Evolutionary conservation across 2,329 filamentous ascomycete genomes (phyloP).

Genomic region (Amphichorda felina): DNA sequence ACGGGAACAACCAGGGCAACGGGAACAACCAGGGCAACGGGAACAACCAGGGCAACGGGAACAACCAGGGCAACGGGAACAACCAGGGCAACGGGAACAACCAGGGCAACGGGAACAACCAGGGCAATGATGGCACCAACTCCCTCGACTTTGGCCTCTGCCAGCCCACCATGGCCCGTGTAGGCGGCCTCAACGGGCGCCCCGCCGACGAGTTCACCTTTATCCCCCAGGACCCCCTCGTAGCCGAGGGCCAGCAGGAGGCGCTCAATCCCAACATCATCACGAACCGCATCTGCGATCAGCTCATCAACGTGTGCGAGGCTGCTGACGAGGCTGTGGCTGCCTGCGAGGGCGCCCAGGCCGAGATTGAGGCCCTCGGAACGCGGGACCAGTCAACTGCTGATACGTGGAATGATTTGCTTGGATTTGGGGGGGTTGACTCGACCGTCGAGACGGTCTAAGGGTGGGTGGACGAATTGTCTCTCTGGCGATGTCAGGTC

Average conservation of each 20-base stretch:
- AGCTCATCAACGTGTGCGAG: conserved; percentile 53
- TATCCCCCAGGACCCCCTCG: conserved; percentile 50
- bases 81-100: too few species aligned
- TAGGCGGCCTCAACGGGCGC: conserved; percentile 44
- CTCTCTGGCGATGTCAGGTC: too few species aligned
- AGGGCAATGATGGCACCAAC: conserved; percentile 11
- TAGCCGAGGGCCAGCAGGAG: conserved; percentile 49
- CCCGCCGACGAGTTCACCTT: conserved; percentile 51
- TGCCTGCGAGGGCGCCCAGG: conserved; percentile 39
- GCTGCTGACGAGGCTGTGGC: conserved; percentile 48
- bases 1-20: too few species aligned
- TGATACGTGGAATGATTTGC: conserved; percentile 29
- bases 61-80: too few species aligned
- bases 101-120: conserved; percentile 10
- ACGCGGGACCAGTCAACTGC: conserved; percentile 35
- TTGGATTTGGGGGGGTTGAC: conserved; percentile 18
- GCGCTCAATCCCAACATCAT: conserved; percentile 64
- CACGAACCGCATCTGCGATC: conserved; percentile 60
- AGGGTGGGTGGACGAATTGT: too few species aligned
- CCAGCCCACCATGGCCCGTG: conserved; percentile 46
- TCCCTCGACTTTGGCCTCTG: conserved; percentile 40
- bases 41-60: too few species aligned
- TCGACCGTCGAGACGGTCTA: conserved; percentile 1
- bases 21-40: too few species aligned
- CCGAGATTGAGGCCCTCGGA: conserved; percentile 34